Base-by-base conservation (phyloP, 352 stramenopile species). In the Peronospora belbahrii region DNA sequence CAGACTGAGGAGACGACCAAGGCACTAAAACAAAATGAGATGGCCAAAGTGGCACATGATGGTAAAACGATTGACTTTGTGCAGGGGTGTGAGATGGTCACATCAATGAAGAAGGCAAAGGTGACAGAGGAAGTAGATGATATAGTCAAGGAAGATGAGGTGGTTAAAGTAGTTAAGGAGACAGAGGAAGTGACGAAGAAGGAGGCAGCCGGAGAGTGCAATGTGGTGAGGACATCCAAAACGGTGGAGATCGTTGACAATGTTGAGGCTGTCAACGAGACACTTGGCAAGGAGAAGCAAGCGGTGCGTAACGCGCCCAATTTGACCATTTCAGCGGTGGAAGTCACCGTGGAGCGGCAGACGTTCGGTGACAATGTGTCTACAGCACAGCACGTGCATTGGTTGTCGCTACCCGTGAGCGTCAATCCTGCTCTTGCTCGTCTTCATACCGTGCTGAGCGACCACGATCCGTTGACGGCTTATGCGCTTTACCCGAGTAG, bases 401-500 rank as follows among this genome's bases (percentile, higher is more conserved):
- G 63, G 63, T 36, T 62, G 51, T 65, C 53, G 14, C 46, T 72
- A 48, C 63, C 59, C 0, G 41, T 42, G 18, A 56, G 45, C 42
- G 43, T 52, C 15, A 72, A 58, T 47, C 55, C 63, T 25, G 42
- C 63, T 14, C 52, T 72, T n/a, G 51, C 61, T 18, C 63, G 59
- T 18, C 47, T 72, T 8, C 63, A 72, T 40, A 54, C 59, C n/a
- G 38, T 72, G 19, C 38, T 72, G 44, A 56, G 41, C 11, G 50
- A 66, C 28, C 63, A 65, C 13, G 44, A 69, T 25, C 59, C 55
- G 10, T 13, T 73, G 33, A 69, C 63, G 9, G 51, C 63, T n/a
- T 67, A 64, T 19, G 63, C 63, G 4, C 33, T 73, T 2, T 73
- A 68, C 48, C 63, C 59, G 8, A 56, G 32, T 7, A 46, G 30